Evolutionary conservation across 139 green algal genomes (phyloP).

Genomic region (Chlorella sp.): DNA sequence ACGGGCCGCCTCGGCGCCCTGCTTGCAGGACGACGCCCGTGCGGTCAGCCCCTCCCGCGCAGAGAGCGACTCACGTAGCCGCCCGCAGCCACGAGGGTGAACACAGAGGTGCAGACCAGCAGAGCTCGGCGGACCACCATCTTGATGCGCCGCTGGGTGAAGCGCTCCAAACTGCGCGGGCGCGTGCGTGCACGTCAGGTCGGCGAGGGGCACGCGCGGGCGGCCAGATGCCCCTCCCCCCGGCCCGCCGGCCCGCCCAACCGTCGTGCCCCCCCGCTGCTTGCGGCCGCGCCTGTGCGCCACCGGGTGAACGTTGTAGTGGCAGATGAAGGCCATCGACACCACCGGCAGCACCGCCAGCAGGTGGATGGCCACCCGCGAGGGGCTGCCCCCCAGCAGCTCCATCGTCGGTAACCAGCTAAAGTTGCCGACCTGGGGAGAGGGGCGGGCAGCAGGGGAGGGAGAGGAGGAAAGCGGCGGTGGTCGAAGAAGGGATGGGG

Average conservation of each 20-base stretch:
- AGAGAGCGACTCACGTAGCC: too few relatives aligned
- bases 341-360: slow-evolving; percentile 45
- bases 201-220: too few relatives aligned
- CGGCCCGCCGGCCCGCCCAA: too few relatives aligned
- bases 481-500: background rate
- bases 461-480: background rate
- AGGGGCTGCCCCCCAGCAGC: slow-evolving; percentile 15
- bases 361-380: slow-evolving; percentile 18
- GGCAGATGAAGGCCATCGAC: slow-evolving; percentile 41
- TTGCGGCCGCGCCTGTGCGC: background rate
- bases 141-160: slow-evolving; percentile 37
- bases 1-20: too few relatives aligned
- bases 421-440: slow-evolving; percentile 9
- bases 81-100: slow-evolving; percentile 33
- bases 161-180: slow-evolving; percentile 27
- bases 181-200: too few relatives aligned
- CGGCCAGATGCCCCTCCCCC: too few relatives aligned
- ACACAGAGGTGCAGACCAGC: slow-evolving; percentile 34
- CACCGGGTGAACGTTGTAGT: slow-evolving; percentile 48
- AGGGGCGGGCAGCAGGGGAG: background rate
- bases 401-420: slow-evolving; percentile 31
- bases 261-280: too few relatives aligned
- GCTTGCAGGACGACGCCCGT: too few relatives aligned
- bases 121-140: slow-evolving; percentile 37
- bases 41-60: too few relatives aligned